Percentiles rank a stretch among this genome's conserved stretches.
Conservation (phyloP, 2,329 filamentous ascomycete genomes). For the Calonectria pseudoreteaudii region DNA sequence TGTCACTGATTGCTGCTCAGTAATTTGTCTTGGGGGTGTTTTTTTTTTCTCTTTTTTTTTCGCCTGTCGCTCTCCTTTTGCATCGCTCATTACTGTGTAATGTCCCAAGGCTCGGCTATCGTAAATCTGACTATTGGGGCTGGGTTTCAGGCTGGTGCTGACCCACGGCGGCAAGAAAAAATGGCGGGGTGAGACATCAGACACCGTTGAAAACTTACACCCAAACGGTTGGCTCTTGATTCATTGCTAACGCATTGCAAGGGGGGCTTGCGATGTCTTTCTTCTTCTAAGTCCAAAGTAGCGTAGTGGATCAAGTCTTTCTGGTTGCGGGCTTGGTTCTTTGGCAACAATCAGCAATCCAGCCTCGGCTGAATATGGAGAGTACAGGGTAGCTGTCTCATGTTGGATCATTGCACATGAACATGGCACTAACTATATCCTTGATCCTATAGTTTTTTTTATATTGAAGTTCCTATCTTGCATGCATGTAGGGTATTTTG, state of each 20-base stretch:
- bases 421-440: neutral
- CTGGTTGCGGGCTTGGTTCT: neutral
- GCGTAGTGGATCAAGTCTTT: neutral
- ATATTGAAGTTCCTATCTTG: neutral
- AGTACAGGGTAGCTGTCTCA: neutral
- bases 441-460: neutral
- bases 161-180: neutral
- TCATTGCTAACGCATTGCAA: neutral
- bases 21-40: too few relatives aligned
- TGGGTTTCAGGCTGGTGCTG: neutral
- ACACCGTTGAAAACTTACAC: neutral
- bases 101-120: neutral
- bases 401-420: neutral
- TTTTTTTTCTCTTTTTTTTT: neutral
- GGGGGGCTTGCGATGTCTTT: neutral
- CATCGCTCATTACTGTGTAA: too few relatives aligned
- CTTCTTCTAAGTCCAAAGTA: neutral
- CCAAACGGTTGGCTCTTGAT: neutral
- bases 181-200: neutral
- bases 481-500: neutral
- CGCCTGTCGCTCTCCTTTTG: neutral
- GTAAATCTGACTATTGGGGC: neutral
- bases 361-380: neutral
- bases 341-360: neutral
- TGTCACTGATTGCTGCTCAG: neutral